Conservation (phyloP, 208 protist species). For the Trypanosoma avium region DNA sequence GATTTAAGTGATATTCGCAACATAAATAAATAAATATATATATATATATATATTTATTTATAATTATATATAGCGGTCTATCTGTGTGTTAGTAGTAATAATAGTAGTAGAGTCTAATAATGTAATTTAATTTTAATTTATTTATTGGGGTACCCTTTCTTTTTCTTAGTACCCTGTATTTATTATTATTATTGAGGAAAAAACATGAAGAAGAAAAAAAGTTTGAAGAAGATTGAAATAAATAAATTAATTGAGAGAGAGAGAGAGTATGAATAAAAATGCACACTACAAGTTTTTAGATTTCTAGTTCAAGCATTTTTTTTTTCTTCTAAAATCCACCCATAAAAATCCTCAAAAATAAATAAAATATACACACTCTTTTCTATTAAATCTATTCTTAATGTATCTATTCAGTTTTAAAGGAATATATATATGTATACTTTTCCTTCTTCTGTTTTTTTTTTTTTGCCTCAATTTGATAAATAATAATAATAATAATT, state of each 20-base stretch:
- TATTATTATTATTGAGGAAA: background rate
- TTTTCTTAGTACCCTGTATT: background rate
- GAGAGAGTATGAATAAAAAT: conserved; percentile 7
- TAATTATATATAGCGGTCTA: too few relatives aligned
- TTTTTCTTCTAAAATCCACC: background rate
- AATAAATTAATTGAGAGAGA: background rate
- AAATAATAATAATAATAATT: background rate
- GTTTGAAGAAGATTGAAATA: conserved; percentile 3
- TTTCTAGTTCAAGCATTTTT: background rate
- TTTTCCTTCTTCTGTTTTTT: background rate
- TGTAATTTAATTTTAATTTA: background rate
- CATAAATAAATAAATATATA: conserved; percentile 23
- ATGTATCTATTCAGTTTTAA: background rate
- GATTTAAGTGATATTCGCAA: conserved; percentile 24
- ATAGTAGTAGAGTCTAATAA: too few relatives aligned
- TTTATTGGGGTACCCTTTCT: background rate
- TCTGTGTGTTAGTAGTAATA: too few relatives aligned
- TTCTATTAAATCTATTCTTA: too few relatives aligned
- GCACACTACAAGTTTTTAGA: background rate
- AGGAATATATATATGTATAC: background rate
- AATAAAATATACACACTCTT: too few relatives aligned
- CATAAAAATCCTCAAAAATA: too few relatives aligned
- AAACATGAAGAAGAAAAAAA: conserved; percentile 15
- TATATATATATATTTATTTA: conserved; percentile 6
- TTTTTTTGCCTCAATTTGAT: background rate